phyloP scores from a whole-genome alignment of 169 alveolate species.

The Cyclospora cayetanensis region DNA sequence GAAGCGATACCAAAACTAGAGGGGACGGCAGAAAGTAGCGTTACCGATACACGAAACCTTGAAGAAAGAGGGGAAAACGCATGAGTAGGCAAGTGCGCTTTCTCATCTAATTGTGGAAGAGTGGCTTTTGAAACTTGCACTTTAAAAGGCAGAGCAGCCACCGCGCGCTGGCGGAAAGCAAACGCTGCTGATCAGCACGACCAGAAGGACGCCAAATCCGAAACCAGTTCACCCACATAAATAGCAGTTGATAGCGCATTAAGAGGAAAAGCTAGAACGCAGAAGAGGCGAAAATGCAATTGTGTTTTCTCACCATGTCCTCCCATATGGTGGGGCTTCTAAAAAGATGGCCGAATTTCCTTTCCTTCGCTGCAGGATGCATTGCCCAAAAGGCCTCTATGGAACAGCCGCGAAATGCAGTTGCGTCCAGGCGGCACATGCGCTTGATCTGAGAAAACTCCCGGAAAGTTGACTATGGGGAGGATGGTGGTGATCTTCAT shows the following conservation, averaged over 20 bases:
- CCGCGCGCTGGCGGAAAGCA: too few relatives aligned
- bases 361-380: constrained; percentile 13
- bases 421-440: constrained; percentile 52
- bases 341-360: constrained; percentile 50
- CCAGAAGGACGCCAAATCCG: too few relatives aligned
- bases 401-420: background rate
- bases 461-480: too few relatives aligned
- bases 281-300: background rate
- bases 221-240: too few relatives aligned
- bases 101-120: background rate
- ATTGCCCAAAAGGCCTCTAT: constrained; percentile 17
- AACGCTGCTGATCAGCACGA: too few relatives aligned
- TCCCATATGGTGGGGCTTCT: constrained; percentile 70
- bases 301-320: constrained; percentile 31
- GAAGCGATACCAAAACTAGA: background rate
- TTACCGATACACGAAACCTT: background rate
- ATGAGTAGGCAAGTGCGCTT: background rate
- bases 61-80: background rate
- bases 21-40: background rate
- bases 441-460: constrained; percentile 46
- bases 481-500: too few relatives aligned
- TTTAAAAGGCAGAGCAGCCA: too few relatives aligned
- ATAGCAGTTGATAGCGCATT: too few relatives aligned
- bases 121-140: too few relatives aligned
- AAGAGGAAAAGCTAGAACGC: background rate